A percentile compares a stretch with the other conserved stretches of the same genome.
Evolutionary conservation across 179 eudicot genomes (phyloP).

Genomic region (Patellifolia procumbens): DNA sequence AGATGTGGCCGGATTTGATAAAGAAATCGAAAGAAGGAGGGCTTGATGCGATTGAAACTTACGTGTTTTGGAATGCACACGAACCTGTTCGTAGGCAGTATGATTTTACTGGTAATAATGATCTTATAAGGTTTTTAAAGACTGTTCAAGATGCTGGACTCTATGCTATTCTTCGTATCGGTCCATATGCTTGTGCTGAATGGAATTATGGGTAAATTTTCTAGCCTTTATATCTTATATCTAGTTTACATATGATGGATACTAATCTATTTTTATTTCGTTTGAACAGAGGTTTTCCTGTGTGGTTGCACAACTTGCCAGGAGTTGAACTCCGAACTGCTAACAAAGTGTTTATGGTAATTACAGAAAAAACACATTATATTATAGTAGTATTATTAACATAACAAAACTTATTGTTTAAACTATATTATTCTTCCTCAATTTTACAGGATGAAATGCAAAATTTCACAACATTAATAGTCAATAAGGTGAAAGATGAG

Average conservation of each 20-base stretch:
- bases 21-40: conserved; percentile 40
- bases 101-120: conserved; percentile 38
- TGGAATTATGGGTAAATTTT: conserved; percentile 40
- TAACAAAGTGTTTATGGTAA: conserved; percentile 42
- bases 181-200: conserved; percentile 56
- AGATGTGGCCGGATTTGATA: conserved; percentile 51
- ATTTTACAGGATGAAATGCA: conserved; percentile 40
- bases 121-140: conserved; percentile 37
- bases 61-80: conserved; percentile 46
- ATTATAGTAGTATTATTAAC: too few relatives aligned
- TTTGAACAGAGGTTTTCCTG: conserved; percentile 36
- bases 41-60: conserved; percentile 39
- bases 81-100: conserved; percentile 41
- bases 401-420: background rate
- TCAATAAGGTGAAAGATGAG: conserved; percentile 38
- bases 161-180: conserved; percentile 42
- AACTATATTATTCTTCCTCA: background rate
- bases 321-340: conserved; percentile 39
- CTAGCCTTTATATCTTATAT: background rate
- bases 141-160: conserved; percentile 42
- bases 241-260: too few relatives aligned
- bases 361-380: too few relatives aligned
- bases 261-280: too few relatives aligned
- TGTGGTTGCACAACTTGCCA: conserved; percentile 48
- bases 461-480: conserved; percentile 42